Conservation (phyloP, 441 rosid genomes). For the Eruca vesicaria region DNA sequence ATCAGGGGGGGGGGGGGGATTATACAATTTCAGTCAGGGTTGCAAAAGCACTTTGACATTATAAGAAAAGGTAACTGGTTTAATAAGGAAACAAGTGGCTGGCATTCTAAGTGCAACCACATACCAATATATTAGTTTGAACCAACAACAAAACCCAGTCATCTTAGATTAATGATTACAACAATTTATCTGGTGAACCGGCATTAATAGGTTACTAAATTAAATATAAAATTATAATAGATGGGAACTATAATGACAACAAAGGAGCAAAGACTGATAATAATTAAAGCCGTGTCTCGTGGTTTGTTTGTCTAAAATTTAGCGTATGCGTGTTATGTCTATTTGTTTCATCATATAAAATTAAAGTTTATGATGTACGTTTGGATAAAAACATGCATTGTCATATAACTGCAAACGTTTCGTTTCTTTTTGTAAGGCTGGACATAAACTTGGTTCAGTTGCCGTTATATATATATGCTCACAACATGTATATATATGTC, state of each 20-base stretch:
- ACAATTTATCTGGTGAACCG: slow-evolving; percentile 21
- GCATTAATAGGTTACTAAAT: slow-evolving; percentile 12
- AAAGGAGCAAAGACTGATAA: slow-evolving; percentile 14
- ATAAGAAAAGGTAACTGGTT: background rate
- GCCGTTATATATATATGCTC: background rate
- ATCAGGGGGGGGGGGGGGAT: too few species aligned
- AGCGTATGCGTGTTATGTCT: background rate
- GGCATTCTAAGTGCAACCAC: background rate
- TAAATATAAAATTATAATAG: background rate
- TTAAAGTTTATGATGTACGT: background rate
- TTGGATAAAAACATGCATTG: background rate
- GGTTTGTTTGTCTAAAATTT: background rate
- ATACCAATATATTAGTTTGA: background rate
- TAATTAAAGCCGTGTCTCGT: slow-evolving; percentile 17
- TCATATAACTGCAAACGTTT: background rate
- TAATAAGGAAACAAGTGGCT: background rate
- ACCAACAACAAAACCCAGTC: slow-evolving; percentile 13
- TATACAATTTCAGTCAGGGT: background rate
- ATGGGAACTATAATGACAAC: slow-evolving; percentile 13
- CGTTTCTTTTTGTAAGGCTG: background rate
- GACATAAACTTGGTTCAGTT: background rate
- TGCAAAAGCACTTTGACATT: background rate
- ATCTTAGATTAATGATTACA: slow-evolving; percentile 5
- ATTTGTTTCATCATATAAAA: background rate
- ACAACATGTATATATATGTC: background rate